Percentiles rank a stretch among this genome's conserved stretches.
Conservation (phyloP, 1,139 yeast species). For the Zygosaccharomyces sapae region DNA sequence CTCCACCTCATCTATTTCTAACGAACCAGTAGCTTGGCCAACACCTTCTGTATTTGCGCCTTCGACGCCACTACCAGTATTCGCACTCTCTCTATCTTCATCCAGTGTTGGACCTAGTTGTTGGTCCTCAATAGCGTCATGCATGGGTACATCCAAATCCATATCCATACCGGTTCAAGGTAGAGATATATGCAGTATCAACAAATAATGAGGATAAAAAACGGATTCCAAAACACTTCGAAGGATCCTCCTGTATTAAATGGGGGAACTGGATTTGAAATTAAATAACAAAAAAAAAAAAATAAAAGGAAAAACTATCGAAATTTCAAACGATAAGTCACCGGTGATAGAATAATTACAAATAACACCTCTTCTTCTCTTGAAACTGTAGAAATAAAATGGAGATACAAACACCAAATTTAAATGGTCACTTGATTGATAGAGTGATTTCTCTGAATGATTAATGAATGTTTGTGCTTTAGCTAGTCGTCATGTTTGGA, state of each 20-base stretch:
- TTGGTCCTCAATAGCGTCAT: conserved; percentile 55
- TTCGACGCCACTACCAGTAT: conserved; percentile 16
- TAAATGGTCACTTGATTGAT: neutral
- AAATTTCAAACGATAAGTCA: neutral
- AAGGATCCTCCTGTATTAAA: neutral
- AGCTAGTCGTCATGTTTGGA: neutral
- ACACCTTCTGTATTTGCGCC: conserved; percentile 15
- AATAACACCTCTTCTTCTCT: neutral
- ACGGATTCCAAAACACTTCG: neutral
- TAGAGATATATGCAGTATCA: neutral
- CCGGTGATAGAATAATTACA: neutral
- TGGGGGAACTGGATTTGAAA: neutral
- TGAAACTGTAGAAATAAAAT: no score
- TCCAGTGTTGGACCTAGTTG: conserved; percentile 39
- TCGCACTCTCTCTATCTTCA: conserved; percentile 27
- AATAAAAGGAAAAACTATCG: neutral
- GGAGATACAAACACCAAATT: no score
- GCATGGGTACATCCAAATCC: conserved; percentile 70
- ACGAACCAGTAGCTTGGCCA: conserved; percentile 7
- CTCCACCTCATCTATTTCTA: conserved; percentile 4
- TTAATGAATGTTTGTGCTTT: no score
- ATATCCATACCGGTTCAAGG: conserved; percentile 45
- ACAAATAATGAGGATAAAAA: no score
- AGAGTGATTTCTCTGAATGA: neutral
- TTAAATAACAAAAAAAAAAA: neutral